Percentiles rank a stretch among this genome's conserved stretches.
These are phyloP conservation scores for Linnemannia hyalina DNA, from an alignment of 192 early-diverging fungal genomes.

Conservation along the genomic window DNA sequence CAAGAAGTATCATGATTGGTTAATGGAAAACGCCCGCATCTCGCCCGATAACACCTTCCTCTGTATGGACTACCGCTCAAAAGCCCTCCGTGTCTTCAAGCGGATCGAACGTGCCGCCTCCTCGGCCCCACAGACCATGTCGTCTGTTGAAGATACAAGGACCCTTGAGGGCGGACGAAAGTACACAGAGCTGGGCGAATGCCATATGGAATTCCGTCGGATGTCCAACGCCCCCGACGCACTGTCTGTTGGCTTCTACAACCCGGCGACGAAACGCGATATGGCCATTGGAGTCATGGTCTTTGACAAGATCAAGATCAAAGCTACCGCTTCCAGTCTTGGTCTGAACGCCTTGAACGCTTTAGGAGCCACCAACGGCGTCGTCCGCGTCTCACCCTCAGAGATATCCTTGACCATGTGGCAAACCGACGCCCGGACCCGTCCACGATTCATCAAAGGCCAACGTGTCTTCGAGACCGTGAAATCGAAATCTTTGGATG, in stretches of 20 bases:
- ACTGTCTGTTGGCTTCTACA: conserved; percentile 41
- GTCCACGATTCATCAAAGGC: conserved; percentile 17
- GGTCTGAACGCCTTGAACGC: conserved; percentile 16
- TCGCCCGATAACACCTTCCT: conserved; percentile 46
- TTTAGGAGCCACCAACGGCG: conserved; percentile 21
- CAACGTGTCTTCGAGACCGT: conserved; percentile 23
- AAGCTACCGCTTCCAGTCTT: conserved; percentile 20
- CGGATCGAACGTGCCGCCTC: background rate
- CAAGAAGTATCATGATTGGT: conserved; percentile 18
- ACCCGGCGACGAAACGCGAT: conserved; percentile 44
- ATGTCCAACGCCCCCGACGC: conserved; percentile 46
- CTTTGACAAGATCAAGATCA: conserved; percentile 23
- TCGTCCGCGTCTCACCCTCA: conserved; percentile 24
- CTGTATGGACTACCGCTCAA: conserved; percentile 42
- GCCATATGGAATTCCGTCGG: conserved; percentile 43
- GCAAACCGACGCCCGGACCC: conserved; percentile 40
- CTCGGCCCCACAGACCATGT: background rate
- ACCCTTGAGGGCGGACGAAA: conserved; percentile 23
- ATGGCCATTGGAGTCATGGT: conserved; percentile 36
- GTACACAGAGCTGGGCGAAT: conserved; percentile 35
- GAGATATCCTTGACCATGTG: conserved; percentile 34
- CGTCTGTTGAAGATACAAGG: background rate
- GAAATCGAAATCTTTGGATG: conserved; percentile 41
- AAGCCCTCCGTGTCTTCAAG: conserved; percentile 28
- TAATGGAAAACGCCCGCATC: conserved; percentile 32